Base-by-base conservation (phyloP, 805 yeast genomes). In the Candida qinlingensis region DNA sequence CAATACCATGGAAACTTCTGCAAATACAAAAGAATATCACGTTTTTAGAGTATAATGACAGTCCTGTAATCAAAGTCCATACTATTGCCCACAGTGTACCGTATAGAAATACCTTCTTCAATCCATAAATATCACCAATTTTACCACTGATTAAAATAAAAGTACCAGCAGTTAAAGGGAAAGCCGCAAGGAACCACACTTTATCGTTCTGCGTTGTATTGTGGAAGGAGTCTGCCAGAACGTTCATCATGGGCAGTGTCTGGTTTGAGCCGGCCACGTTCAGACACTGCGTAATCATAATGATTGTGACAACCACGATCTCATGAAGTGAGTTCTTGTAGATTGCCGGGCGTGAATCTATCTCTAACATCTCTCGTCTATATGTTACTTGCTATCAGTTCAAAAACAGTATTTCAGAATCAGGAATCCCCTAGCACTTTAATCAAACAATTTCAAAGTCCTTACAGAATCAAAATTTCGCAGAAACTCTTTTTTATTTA, bases 121-220 rank as follows among this genome's bases (percentile, higher is more conserved):
- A 69, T 0, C 94, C 94, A 55, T 77, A 79, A 10, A 85, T 68
- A 58, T 86, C 95, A 34, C 95, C 94, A 41, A 84, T 59, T 44
- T 82, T 72, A 7, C 94, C 94, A 36, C 85, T 75, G 5, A 81
- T 69, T 36, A 86, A 63, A 44, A 86, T 85, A 52, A 85, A 80
- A 0, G 92, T 83, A 10, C 92, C 92, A 5, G 84, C 78, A 0
- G 88, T 79, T 47, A 86, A 65, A 0, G 88, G 81, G 60, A 79
- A 84, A 0, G 87, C 76, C 2, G 90, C 89, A 72, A 81, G 74
- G 59, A 80, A 79, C 94, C 95, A 83, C 3, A 54, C 70, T 48
- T 74, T 71, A 41, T 70, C 68, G 6, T 54, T 53, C 7, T 49
- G 42, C 0, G 61, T 52, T 1, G 70, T 58, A 12, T 64, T 56